Evolutionary conservation across 192 early-diverging fungal genomes (phyloP), one percentile per base, ranked within the genome.

Genomic region (Podila horticola): DNA sequence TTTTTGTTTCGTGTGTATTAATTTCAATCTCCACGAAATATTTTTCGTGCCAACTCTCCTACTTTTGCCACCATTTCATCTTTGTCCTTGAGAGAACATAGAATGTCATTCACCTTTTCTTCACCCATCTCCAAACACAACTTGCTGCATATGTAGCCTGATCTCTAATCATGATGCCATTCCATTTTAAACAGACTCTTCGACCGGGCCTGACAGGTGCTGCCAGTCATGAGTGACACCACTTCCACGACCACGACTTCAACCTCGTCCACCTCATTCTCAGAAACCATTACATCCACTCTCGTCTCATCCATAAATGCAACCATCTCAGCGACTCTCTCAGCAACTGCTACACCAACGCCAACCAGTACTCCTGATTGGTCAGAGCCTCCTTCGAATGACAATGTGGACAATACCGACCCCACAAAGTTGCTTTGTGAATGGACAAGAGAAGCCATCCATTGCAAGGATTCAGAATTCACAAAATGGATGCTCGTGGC

Each of bases 401-500:
- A 12, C 24, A 20, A 19, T n/a, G 29, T 52, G 2, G 41, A 69
- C 19, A 63, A 64, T 8, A 58, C 38, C 38, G 57, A n/a, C 19
- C 33, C 62, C 5, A 34, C 69, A 9, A 51, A 62, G 1, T 13
- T 64, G 5, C 67, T 81, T 30, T 81, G 77, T 29, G 77, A 81
- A 26, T 81, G 71, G 71, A 73, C 77, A 6, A 55, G 71, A 4
- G 62, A 62, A 12, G 62, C 71, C n/a, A 13, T 22, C 48, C 19
- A 62, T 26, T 81, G 77, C 15, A 49, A 66, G 13, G 77, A 73
- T 45, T 28, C 66, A 2, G 71, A 81, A 17, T 81, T 72, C 55
- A 41, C 45, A 33, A 72, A 66, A 12, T 45, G 55, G 52, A 73
- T 81, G 67, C 51, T 81, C 34, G 29, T 72, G 13, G 62, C 38